Evolutionary conservation across 345 rosid species (phyloP), one percentile per base, ranked within the genome.

Genomic region (Eucalyptus sp.): DNA sequence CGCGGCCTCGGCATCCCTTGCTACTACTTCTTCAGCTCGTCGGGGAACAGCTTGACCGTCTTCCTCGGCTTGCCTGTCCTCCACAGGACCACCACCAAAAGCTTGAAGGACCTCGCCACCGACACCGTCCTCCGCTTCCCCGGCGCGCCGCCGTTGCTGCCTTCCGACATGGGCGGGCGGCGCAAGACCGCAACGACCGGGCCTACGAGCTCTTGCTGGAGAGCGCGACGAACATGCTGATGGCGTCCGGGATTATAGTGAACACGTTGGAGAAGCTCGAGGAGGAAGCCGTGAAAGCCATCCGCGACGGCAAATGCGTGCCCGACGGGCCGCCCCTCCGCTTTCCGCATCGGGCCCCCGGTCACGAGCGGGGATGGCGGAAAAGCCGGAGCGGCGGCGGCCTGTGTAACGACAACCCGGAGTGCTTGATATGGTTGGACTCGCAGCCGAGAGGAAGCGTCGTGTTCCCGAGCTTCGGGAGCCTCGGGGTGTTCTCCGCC

Each of bases 381-480:
- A 27, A 56, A 81, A 41, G 54, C 13, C 58, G 43, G 68, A 29
- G 10, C 48, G 48, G 31, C 85, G 84, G 79, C 14, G 87, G 31
- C 24, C 68, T 16, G 7, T 25, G 25, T 7, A 58, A 25, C 10
- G 49, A 37, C 14, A 86, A 54, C 14, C 49, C 41, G 2, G 89
- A 90, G 46, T 91, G 92, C 29, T 86, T 93, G 43, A 37, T 86
- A 4, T 94, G 95, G 96, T 89, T 93, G 7, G 92, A 93, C 56
- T 87, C 88, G 50, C 94, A 94, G 46, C 96, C 94, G 22, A 86
- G 86, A 18, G 29, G 44, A 81, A 92, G 92, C 66, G 93, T 94
- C 1, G 89, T 93, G 48, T 91, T 91, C 87, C 50, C 93, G 15
- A 90, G 96, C 81, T 94, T 93, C 50, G 95, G 95, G 7, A 92